Conservation (phyloP, 331 rosid species). For the Pyracantha coccinea region DNA sequence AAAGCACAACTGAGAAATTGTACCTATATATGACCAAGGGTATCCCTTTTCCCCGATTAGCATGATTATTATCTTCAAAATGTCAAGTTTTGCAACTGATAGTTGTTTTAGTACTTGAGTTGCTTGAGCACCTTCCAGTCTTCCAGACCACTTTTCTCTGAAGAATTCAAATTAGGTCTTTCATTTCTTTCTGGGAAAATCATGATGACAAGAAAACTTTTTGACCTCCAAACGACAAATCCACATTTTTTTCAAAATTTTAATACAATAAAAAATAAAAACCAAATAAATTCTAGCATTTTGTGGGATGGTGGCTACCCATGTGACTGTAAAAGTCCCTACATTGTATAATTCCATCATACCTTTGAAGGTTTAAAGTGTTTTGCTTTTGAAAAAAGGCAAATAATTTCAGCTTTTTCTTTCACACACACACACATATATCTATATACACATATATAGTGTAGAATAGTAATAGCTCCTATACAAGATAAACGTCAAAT, state of each 20-base stretch:
- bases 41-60: constrained; percentile 5
- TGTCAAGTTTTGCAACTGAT: constrained; percentile 12
- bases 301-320: constrained; percentile 10
- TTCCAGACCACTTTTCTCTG: not conserved
- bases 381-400: constrained; percentile 16
- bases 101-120: constrained; percentile 9
- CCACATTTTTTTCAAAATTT: not conserved
- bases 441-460: not conserved
- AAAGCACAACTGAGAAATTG: not conserved
- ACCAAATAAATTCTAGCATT: not conserved
- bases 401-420: constrained; percentile 20
- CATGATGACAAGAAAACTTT: constrained; percentile 14
- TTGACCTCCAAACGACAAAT: constrained; percentile 17
- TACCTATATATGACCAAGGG: not conserved
- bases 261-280: not conserved
- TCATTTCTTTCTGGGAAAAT: not conserved
- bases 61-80: constrained; percentile 15
- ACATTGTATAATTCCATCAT: constrained; percentile 1
- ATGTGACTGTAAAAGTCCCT: constrained; percentile 12
- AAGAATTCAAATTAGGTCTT: constrained; percentile 3
- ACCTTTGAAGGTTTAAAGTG: constrained; percentile 13
- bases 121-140: not conserved
- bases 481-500: constrained; percentile 36
- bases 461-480: constrained; percentile 19
- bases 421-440: not conserved